Base-by-base conservation (phyloP, 2,329 filamentous ascomycete genomes). In the Fusarium musae region DNA sequence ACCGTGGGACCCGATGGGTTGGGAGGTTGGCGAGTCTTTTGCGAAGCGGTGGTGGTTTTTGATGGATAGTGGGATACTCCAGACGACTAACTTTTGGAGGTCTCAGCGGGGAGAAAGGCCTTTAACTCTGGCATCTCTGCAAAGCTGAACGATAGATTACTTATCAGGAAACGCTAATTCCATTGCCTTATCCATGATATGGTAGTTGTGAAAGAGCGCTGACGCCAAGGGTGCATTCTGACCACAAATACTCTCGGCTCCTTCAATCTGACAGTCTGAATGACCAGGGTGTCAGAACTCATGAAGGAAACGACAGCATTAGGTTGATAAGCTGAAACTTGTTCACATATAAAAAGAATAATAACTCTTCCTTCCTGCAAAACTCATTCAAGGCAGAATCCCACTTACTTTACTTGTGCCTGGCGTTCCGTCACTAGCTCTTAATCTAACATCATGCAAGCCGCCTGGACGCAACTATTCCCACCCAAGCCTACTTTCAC, bases 21-120 rank as follows among this genome's bases (percentile, higher is more conserved):
- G 83, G 79, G 74, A 88, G 86, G 76, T 85, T 83, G 66, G 80
- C 80, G 75, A 81, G 80, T 2, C 77, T 74, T 57, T 85, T 84
- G 63, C 69, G 0, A 69, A 42, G 15, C 58, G 52, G 2, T 72
- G 60, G 72, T 75, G 72, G 72, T 75, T 75, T n/a, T 23, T 75
- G 42, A 36, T 75, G 34, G 72, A 75, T 42, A 54, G 46, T 23
- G 40, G 44, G 1, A 46, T 75, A 3, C 16, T 75, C 1, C 37
- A 43, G 10, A 63, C 62, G 15, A 70, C 66, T 12, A 71, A 70
- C 16, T 75, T 75, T n/a, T 75, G 66, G 69, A 59, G 70, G 0
- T 28, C 66, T 5, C 71, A 73, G 17, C 52, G 63, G 2, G 60
- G 60, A 9, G 60, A 66, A 30, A 46, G 4, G 1, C 57, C 44